phyloP scores from a whole-genome alignment of 2,329 filamentous ascomycete species.

The Acrocalymma vagum region DNA sequence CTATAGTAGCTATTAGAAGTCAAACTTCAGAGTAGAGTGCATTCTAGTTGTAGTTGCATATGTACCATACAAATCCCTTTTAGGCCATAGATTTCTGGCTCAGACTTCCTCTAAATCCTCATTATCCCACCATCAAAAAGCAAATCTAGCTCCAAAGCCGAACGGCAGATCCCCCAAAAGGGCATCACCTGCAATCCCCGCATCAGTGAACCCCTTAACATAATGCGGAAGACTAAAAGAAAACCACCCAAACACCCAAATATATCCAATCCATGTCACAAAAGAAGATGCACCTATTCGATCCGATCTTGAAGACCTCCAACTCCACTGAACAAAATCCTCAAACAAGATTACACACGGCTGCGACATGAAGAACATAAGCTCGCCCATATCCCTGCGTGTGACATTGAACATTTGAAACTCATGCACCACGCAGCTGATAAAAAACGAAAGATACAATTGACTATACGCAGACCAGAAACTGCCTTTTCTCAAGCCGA shows the following conservation, averaged over 20 bases:
- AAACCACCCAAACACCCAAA: conserved; percentile 1
- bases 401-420: conserved; percentile 10
- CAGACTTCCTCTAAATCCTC: no score
- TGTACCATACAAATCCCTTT: no score
- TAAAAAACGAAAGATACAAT: conserved; percentile 3
- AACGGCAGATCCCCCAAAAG: neutral
- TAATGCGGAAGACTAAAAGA: conserved; percentile 1
- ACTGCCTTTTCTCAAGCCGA: conserved; percentile 2
- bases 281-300: neutral
- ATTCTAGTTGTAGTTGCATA: no score
- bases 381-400: conserved; percentile 13
- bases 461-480: conserved; percentile 2
- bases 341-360: conserved; percentile 3
- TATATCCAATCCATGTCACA: neutral
- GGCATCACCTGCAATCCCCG: neutral
- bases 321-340: conserved; percentile 1
- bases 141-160: neutral
- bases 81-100: no score
- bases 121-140: neutral
- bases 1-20: no score
- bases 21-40: no score
- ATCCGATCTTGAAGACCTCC: neutral
- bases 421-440: conserved; percentile 11
- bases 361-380: conserved; percentile 7
- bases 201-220: neutral